phyloP scores from a whole-genome alignment of 2,329 filamentous ascomycete genomes.

The Shiraia sp. region DNA sequence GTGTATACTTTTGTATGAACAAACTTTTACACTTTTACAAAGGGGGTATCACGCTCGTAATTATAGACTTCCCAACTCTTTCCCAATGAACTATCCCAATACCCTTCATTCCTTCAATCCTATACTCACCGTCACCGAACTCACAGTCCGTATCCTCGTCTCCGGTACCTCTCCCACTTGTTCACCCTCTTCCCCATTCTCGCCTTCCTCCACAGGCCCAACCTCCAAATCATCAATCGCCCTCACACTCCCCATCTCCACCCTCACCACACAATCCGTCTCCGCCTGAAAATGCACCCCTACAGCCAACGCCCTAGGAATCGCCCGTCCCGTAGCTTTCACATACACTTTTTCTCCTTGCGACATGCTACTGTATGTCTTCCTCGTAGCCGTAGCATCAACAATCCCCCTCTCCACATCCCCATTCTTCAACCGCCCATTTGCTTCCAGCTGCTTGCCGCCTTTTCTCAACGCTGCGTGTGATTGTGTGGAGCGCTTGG shows the following conservation, averaged over 20 bases:
- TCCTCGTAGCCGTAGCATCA: conserved; percentile 19
- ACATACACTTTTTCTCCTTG: conserved; percentile 60
- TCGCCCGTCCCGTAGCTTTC: conserved; percentile 68
- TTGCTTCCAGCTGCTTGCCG: conserved; percentile 14
- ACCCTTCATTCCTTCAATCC: conserved; percentile 24
- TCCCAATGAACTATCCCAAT: background rate
- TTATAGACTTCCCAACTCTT: background rate
- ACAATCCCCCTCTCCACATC: conserved; percentile 35
- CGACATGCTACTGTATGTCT: conserved; percentile 5
- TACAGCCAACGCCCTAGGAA: conserved; percentile 65
- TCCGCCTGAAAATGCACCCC: conserved; percentile 68
- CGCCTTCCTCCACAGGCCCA: conserved; percentile 2
- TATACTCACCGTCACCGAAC: conserved; percentile 38
- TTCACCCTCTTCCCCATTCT: conserved; percentile 6
- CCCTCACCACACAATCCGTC: conserved; percentile 60
- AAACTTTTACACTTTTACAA: background rate
- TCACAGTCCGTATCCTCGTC: conserved; percentile 45
- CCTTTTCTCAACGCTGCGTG: conserved; percentile 1
- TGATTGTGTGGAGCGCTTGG: too few relatives aligned
- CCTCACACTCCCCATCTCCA: conserved; percentile 66
- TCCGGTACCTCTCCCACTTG: conserved; percentile 40
- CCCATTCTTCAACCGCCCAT: conserved; percentile 32
- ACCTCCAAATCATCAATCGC: conserved; percentile 68
- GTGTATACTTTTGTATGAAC: too few relatives aligned
- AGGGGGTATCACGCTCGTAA: conserved; percentile 13